Evolutionary conservation across 78 protist species (phyloP), one percentile per base, ranked within the genome.

Genomic region (Dictyostelium brefeldianum): DNA sequence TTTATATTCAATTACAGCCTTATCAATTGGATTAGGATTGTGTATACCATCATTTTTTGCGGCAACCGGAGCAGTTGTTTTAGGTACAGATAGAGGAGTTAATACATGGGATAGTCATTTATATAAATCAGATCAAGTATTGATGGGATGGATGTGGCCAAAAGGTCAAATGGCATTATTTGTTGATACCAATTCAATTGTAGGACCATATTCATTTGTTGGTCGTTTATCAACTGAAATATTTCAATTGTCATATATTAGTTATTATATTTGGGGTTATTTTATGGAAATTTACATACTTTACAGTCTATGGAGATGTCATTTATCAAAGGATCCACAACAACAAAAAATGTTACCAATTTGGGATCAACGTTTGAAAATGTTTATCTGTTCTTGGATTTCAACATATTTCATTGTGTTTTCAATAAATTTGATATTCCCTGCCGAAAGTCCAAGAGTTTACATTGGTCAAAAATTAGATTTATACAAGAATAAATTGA

Each of bases 381-480:
- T 87, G 93, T 87, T 87, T 64, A 87, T 87, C 51, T 74, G 83
- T n/a, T 78, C 93, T 17, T 87, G 93, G 93, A 87, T 87, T 25
- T 75, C 83, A 29, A 87, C 93, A 1, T 87, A 87, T 43, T 87
- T 87, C 36, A 27, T 87, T 17, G 83, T 74, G 0, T 87, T 87
- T 11, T 87, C 93, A 0, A 87, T 87, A 53, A 87, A 87, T 65
- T 65, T 87, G 8, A 77, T 77, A 12, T 74, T 87, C 57, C 93
- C 93, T 31, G 93, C 93, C 0, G 84, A 15, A 17, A 77, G 84
- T 64, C 93, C 93, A 50, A 56, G 93, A 77, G 93, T 87, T 15
- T 87, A 46, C 31, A 18, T 81, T 22, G n/a, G 46, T 46, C 9
- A 36, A 11, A 62, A 22, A 3, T 62, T 62, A 17, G 59, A 36